A percentile compares a stretch with the other conserved stretches of the same genome.
These are phyloP conservation scores for Grigorovia yakushimaensis DNA, from an alignment of 805 yeast genomes.

Conservation along the genomic window DNA sequence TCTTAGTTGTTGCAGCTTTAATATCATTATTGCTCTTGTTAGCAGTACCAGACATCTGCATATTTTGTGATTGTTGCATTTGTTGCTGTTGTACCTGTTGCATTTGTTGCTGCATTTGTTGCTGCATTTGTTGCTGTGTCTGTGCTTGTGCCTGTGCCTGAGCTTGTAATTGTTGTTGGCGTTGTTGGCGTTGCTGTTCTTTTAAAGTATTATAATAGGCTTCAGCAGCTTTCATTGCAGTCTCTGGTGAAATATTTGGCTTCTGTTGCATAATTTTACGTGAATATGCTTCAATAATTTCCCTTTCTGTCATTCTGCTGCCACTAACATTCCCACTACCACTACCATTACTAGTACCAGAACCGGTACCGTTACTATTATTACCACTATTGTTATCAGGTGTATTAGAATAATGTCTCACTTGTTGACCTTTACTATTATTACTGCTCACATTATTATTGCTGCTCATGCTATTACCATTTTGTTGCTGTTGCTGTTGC, in stretches of 20 bases:
- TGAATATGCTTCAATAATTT: conserved; percentile 25
- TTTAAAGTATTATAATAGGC: conserved; percentile 19
- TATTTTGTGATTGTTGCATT: conserved; percentile 3
- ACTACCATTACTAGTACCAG: not conserved
- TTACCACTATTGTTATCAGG: not conserved
- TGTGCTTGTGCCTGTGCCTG: conserved; percentile 21
- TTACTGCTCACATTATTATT: not conserved
- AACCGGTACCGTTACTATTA: not conserved
- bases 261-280: conserved; percentile 24
- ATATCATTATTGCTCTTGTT: not conserved
- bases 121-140: conserved; percentile 20
- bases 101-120: conserved; percentile 13
- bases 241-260: conserved; percentile 24
- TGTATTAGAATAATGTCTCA: conserved; percentile 2
- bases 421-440: conserved; percentile 2
- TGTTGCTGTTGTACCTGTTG: conserved; percentile 20
- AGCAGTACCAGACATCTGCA: not conserved
- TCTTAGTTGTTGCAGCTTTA: conserved; percentile 6
- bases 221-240: conserved; percentile 28
- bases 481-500: conserved; percentile 5
- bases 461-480: not conserved
- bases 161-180: conserved; percentile 21
- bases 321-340: not conserved
- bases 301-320: conserved; percentile 18
- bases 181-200: conserved; percentile 19